Percentiles rank a stretch among this genome's conserved stretches.
Evolutionary conservation across 78 protist species (phyloP).

Genomic region (Pigoraptor vietnamica): DNA sequence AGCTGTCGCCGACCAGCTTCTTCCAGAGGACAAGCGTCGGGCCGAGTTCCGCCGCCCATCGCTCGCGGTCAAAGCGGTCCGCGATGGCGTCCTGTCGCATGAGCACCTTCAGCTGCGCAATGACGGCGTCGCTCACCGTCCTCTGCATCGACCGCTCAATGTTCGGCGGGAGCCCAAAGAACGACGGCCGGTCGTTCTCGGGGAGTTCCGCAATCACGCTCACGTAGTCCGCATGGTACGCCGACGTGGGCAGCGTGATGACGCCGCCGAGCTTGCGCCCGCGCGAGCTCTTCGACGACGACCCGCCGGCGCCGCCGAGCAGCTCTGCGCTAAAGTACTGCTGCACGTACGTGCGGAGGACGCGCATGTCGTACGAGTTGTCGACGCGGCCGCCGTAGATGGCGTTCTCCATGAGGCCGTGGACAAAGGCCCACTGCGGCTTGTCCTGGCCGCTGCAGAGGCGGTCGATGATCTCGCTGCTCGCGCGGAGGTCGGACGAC

Average conservation of each 20-base stretch:
- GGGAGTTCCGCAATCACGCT: conserved; percentile 24
- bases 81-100: neutral
- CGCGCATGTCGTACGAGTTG: conserved; percentile 40
- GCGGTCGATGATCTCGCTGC: conserved; percentile 43
- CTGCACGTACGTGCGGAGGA: conserved; percentile 57
- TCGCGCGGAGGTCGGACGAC: conserved; percentile 61
- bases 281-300: neutral
- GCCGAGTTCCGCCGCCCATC: conserved; percentile 24
- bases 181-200: conserved; percentile 46
- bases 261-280: neutral
- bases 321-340: conserved; percentile 16
- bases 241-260: conserved; percentile 1
- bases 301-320: conserved; percentile 11
- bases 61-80: conserved; percentile 8
- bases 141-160: conserved; percentile 49
- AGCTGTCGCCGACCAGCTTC: neutral
- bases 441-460: neutral
- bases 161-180: conserved; percentile 76
- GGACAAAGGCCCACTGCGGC: conserved; percentile 47
- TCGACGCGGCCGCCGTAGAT: conserved; percentile 79
- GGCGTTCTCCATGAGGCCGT: conserved; percentile 54
- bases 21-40: conserved; percentile 27
- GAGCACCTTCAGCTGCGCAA: conserved; percentile 12
- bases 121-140: neutral
- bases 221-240: neutral